These are phyloP conservation scores for Chlorella sp. DNA, from an alignment of 139 green algal genomes.

Conservation along the genomic window DNA sequence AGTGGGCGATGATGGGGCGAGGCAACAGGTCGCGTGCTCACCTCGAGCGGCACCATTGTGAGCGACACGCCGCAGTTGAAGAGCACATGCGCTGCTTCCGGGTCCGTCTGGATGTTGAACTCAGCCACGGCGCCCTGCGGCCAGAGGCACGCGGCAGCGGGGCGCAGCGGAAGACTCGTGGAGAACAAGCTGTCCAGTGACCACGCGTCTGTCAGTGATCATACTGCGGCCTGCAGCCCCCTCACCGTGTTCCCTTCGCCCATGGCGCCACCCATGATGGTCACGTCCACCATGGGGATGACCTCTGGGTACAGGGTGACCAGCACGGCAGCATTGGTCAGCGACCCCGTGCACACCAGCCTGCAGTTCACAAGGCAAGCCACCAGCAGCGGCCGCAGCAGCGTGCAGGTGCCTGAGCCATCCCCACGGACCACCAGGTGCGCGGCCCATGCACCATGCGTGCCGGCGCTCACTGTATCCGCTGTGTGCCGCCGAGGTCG, in stretches of 20 bases:
- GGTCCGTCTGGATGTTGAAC: slow-evolving; percentile 75
- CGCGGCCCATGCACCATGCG: not conserved
- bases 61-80: slow-evolving; percentile 69
- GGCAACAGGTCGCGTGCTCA: slow-evolving; percentile 12
- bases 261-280: slow-evolving; percentile 75
- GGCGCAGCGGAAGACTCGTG: not conserved
- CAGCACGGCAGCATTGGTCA: slow-evolving; percentile 92
- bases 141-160: not conserved
- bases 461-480: not conserved
- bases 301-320: slow-evolving; percentile 81
- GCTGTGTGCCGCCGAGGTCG: too few species aligned
- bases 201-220: too few species aligned
- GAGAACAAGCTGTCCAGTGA: too few species aligned
- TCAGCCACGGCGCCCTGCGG: slow-evolving; percentile 57
- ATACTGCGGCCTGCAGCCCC: too few species aligned
- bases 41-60: slow-evolving; percentile 92
- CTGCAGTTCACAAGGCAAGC: too few species aligned
- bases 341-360: slow-evolving; percentile 77
- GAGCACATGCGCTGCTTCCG: slow-evolving; percentile 49
- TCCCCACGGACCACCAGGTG: not conserved
- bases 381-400: not conserved
- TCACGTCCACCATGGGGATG: slow-evolving; percentile 57
- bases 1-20: too few species aligned
- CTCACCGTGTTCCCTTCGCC: slow-evolving; percentile 57
- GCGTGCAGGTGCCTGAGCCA: not conserved